Base-by-base conservation (phyloP, 768 basidiomycete species). In the Tylopilus plumbeoviolaceoides region DNA sequence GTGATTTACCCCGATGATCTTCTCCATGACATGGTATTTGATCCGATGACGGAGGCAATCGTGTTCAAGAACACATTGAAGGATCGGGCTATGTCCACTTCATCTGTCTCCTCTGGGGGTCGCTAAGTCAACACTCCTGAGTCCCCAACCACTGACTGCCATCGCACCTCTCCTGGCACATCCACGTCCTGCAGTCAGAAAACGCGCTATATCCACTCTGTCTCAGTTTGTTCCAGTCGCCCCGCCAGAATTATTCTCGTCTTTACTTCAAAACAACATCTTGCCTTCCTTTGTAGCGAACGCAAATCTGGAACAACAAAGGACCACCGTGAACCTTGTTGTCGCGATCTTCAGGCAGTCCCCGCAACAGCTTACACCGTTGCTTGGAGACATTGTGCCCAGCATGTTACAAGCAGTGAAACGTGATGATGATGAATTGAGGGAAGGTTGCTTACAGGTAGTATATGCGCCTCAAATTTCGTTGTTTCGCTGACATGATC, bases 21-120 rank as follows among this genome's bases (percentile, higher is more conserved):
- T 1, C 97, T 97, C 0, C 95, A 97, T 31, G 89, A 91, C 56
- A 91, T 95, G 85, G 81, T 84, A 7, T 98, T 99, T 73, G 97
- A 98, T 66, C 89, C n/a, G n/a, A n/a, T n/a, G n/a, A n/a, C n/a
- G n/a, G n/a, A n/a, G n/a, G n/a, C n/a, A n/a, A n/a, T n/a, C 94
- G 85, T 99, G n/a, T 90, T 91, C 67, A 87, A 86, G 68, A 69
- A 84, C 44, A 81, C 85, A 0, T 71, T 95, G 11, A 78, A 79
- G 21, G 84, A 88, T 51, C 71, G 82, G 21, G 63, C 73, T 8
- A 70, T 72, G 23, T 67, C 75, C 21, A 66, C 72, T 39, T 67
- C 72, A 4, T 70, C 74, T 0, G 62, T 78, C 2, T 77, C 81
- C 1, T 74, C 82, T 1, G 75, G 77, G 5, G 73, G 35, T 83